phyloP scores from a whole-genome alignment of 176 grass and related monocot species.

The Aegilops longissima region DNA sequence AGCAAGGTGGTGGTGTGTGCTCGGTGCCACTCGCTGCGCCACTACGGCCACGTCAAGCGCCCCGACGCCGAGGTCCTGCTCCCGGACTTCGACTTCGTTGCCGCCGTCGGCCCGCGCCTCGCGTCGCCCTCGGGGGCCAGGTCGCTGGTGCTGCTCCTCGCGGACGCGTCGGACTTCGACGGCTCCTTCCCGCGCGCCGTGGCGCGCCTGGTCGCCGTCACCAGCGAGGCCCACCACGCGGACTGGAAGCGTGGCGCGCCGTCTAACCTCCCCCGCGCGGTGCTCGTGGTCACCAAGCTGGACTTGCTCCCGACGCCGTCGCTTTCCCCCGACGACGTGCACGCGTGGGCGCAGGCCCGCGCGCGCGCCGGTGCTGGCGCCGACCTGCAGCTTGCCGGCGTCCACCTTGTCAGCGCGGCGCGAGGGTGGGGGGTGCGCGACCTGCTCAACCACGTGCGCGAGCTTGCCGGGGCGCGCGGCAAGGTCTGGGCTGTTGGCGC shows the following conservation, averaged over 20 bases:
- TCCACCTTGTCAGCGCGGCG: constrained; percentile 68
- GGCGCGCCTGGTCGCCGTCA: constrained; percentile 53
- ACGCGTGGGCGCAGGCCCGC: constrained; percentile 58
- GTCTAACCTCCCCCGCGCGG: constrained; percentile 53
- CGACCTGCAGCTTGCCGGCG: constrained; percentile 46
- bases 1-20: constrained; percentile 57
- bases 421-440: constrained; percentile 69
- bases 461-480: constrained; percentile 60
- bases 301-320: constrained; percentile 72
- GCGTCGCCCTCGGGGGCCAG: constrained; percentile 67
- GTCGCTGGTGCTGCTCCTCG: constrained; percentile 78
- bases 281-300: constrained; percentile 77
- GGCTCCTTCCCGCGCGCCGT: constrained; percentile 80
- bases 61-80: constrained; percentile 65
- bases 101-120: constrained; percentile 57
- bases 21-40: constrained; percentile 78
- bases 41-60: constrained; percentile 73
- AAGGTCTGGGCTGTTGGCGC: constrained; percentile 93
- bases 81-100: constrained; percentile 78
- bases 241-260: constrained; percentile 55
- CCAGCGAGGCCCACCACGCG: constrained; percentile 31
- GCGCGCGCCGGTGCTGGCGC: constrained; percentile 51
- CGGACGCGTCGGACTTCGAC: constrained; percentile 74
- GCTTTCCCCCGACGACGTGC: constrained; percentile 49
- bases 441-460: constrained; percentile 62